These are phyloP conservation scores for Magnusiomyces tetraspermus DNA, from an alignment of 1,139 yeast genomes.

Conservation along the genomic window DNA sequence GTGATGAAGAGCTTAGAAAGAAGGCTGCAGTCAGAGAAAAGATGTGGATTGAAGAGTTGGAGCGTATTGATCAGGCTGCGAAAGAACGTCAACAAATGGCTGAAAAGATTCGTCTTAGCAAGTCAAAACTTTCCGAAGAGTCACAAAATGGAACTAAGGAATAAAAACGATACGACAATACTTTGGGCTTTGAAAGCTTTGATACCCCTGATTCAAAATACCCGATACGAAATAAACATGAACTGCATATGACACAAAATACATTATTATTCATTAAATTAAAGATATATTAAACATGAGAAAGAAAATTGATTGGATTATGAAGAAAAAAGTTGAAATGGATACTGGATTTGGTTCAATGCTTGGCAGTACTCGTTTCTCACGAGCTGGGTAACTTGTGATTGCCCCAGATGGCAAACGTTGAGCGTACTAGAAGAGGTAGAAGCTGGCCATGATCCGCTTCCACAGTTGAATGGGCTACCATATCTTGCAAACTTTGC, in stretches of 20 bases:
- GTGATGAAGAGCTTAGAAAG: slow-evolving; percentile 53
- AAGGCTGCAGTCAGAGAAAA: slow-evolving; percentile 79
- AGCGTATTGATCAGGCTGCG: slow-evolving; percentile 68
- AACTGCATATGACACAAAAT: too few species aligned
- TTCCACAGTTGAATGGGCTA: slow-evolving; percentile 17
- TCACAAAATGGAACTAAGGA: not conserved
- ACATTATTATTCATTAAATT: too few species aligned
- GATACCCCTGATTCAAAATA: too few species aligned
- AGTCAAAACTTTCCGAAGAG: too few species aligned
- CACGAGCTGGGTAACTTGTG: not conserved
- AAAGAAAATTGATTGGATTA: not conserved
- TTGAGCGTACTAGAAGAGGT: slow-evolving; percentile 10
- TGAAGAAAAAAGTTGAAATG: slow-evolving; percentile 6
- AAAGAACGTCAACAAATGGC: slow-evolving; percentile 36
- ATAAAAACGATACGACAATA: not conserved
- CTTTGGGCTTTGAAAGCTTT: too few species aligned
- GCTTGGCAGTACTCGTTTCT: not conserved
- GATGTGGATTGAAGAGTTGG: slow-evolving; percentile 86
- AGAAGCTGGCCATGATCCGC: slow-evolving; percentile 16
- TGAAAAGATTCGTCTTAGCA: slow-evolving; percentile 6
- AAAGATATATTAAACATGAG: not conserved
- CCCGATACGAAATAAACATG: too few species aligned
- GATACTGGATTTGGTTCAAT: slow-evolving; percentile 4
- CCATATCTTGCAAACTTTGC: slow-evolving; percentile 24
- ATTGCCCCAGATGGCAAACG: slow-evolving; percentile 13